phyloP scores from a whole-genome alignment of 23 red algal species.

The Gracilaria caudata region DNA sequence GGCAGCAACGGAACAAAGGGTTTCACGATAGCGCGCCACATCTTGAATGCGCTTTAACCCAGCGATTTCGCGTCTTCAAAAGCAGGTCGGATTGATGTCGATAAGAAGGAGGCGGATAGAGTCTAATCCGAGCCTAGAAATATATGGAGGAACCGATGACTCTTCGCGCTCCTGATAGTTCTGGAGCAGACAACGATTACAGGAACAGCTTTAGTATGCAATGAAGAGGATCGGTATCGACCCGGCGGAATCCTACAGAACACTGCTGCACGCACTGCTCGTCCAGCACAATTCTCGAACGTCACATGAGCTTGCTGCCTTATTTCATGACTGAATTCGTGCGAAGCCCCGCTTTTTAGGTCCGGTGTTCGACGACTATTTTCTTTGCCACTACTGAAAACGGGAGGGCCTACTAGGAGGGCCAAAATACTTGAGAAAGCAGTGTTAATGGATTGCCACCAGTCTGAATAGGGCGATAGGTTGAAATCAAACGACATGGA shows the following conservation, averaged over 20 bases:
- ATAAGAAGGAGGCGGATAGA: neutral
- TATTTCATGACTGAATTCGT: neutral
- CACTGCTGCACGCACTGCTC: neutral
- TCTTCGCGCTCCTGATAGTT: neutral
- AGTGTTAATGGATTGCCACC: neutral
- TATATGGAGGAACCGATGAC: neutral
- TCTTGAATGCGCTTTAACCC: conserved; percentile 8
- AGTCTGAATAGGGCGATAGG: neutral
- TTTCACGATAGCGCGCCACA: conserved; percentile 79
- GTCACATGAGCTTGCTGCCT: neutral
- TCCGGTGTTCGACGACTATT: neutral
- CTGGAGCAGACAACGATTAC: neutral
- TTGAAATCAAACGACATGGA: neutral
- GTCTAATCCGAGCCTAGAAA: neutral
- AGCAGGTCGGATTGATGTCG: neutral
- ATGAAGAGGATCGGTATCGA: neutral
- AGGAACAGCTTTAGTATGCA: neutral
- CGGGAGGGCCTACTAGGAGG: neutral
- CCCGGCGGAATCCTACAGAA: neutral
- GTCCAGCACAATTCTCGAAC: neutral
- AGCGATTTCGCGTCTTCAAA: neutral
- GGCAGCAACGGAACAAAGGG: conserved; percentile 92
- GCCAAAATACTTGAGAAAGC: neutral
- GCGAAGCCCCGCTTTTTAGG: neutral
- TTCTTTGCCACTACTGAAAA: neutral